Evolutionary conservation across 1,284 basidiomycete genomes (phyloP), one percentile per base, ranked within the genome.

Genomic region (Prillingera fragicola): DNA sequence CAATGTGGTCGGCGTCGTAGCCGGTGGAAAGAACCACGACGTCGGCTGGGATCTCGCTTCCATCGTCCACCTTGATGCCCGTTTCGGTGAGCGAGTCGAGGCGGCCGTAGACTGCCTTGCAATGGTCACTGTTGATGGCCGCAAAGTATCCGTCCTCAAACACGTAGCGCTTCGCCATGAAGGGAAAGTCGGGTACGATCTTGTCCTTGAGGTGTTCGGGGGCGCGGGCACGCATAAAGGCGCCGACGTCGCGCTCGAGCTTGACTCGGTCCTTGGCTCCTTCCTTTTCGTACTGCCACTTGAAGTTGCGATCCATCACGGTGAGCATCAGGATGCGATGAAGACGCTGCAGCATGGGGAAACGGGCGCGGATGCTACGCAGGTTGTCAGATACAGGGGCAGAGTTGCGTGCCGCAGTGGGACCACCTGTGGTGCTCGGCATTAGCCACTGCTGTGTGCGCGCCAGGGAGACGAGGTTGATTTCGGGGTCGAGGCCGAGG

Each of bases 141-240:
- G 43, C 50, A 35, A 52, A 49, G 46, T 52, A 52, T 23, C 50
- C 50, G 38, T 52, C 50, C 40, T 52, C 50, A n/a, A 45, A 52
- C 33, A 52, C 36, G 31, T 43, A 45, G 17, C 47, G 47, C 47
- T 48, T 48, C 15, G 41, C 42, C 33, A 36, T 33, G 47, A 48
- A 48, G 17, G 45, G 41, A 33, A 45, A 50, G 19, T 23, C 21
- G 17, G 48, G 48, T 6, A 50, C 41, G 21, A 52, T 32, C 40
- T 42, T 45, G 38, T 45, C 50, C 41, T 52, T 48, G 34, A 52
- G 36, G 32, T 52, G 38, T 15, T 43, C 34, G 5, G 50, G 50
- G 0, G 44, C 46, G 8, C 44, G 41, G 1, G 33, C 17, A 14
- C 26, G n/a, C 43, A 46, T 46, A 46, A 46, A 52, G 14, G 26